A percentile compares a stretch with the other conserved stretches of the same genome.
Evolutionary conservation across 2,329 filamentous ascomycete genomes (phyloP).

Genomic region (Septoria linicola): DNA sequence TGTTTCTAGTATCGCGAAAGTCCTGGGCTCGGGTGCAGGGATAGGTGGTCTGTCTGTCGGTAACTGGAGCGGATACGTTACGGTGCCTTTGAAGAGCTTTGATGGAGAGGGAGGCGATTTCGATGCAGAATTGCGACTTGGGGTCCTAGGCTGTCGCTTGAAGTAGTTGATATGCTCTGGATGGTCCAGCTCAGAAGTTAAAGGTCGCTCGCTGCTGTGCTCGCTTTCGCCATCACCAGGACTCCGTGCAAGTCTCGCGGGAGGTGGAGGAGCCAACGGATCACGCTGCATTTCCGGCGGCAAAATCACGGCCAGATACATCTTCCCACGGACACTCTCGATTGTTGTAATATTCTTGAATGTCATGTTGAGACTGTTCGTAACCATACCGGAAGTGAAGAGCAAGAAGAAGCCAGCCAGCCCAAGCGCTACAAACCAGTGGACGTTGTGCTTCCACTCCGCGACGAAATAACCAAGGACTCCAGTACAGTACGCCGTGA

Average conservation of each 20-base stretch:
- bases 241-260: conserved; percentile 16
- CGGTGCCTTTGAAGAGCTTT: conserved; percentile 43
- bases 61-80: conserved; percentile 59
- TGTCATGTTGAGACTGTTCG: conserved; percentile 68
- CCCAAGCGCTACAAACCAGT: conserved; percentile 66
- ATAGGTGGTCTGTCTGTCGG: conserved; percentile 37
- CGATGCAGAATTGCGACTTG: conserved; percentile 13
- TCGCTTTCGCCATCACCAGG: conserved; percentile 15
- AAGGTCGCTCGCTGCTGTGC: conserved; percentile 28
- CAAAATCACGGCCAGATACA: conserved; percentile 73
- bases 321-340: conserved; percentile 66
- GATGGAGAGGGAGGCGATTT: conserved; percentile 14
- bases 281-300: conserved; percentile 45
- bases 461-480: conserved; percentile 64
- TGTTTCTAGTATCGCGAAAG: conserved; percentile 77
- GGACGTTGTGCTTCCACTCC: conserved; percentile 51
- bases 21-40: conserved; percentile 46
- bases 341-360: conserved; percentile 78
- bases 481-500: conserved; percentile 64
- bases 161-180: conserved; percentile 36
- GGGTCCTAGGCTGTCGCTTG: conserved; percentile 27
- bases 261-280: conserved; percentile 24
- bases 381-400: conserved; percentile 76
- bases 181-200: conserved; percentile 39
- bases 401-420: conserved; percentile 71